Conservation (phyloP, 495 filamentous ascomycete genomes). For the Trichoderma gamsii region DNA sequence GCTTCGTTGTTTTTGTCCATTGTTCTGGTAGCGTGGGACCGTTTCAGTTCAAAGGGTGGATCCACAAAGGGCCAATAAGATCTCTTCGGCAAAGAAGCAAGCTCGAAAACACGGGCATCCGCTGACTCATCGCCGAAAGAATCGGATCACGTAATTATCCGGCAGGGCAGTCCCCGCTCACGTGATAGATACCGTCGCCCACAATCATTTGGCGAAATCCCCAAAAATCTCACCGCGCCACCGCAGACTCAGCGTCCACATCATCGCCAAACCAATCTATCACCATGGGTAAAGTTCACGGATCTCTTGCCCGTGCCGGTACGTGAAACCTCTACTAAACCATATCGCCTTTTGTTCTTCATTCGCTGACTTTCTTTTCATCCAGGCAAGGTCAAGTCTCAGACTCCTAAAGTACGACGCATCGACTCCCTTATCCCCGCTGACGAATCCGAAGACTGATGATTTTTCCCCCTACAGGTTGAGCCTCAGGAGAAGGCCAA, state of each 20-base stretch:
- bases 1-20: too few species aligned
- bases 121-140: not conserved
- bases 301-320: slow-evolving; percentile 92
- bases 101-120: not conserved
- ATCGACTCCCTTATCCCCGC: slow-evolving; percentile 9
- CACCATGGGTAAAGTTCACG: slow-evolving; percentile 88
- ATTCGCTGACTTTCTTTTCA: slow-evolving; percentile 15
- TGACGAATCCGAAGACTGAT: slow-evolving; percentile 1
- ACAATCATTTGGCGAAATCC: slow-evolving; percentile 15
- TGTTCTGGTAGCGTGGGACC: not conserved
- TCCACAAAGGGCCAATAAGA: not conserved
- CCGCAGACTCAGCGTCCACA: slow-evolving; percentile 6
- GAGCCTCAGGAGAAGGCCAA: slow-evolving; percentile 90
- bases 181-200: slow-evolving; percentile 6
- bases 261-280: slow-evolving; percentile 32
- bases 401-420: slow-evolving; percentile 71
- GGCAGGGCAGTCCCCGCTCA: slow-evolving; percentile 15
- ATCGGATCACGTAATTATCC: not conserved
- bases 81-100: not conserved
- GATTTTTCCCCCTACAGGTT: slow-evolving; percentile 40
- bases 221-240: slow-evolving; percentile 13
- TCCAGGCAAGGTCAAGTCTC: slow-evolving; percentile 72
- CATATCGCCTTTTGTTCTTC: not conserved
- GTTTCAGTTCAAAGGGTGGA: not conserved
- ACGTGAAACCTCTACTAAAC: slow-evolving; percentile 19